Evolutionary conservation across 352 stramenopile species (phyloP).

Genomic region (Phytophthora vignae): DNA sequence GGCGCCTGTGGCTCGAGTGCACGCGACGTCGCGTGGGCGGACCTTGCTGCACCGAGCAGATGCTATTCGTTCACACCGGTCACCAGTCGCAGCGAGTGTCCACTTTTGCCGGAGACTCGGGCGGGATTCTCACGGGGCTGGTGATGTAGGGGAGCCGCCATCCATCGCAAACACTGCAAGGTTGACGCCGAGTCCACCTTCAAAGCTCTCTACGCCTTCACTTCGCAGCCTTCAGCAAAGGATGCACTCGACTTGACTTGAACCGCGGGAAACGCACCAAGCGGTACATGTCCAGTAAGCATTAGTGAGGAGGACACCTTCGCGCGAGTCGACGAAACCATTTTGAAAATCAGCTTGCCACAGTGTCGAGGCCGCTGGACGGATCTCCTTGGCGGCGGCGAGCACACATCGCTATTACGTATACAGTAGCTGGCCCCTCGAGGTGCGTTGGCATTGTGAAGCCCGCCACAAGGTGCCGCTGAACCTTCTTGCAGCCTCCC

Average conservation of each 20-base stretch:
- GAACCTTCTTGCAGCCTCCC: slow-evolving; percentile 15
- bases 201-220: not conserved
- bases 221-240: not conserved
- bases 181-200: not conserved
- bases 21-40: not conserved
- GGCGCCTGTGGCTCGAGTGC: not conserved
- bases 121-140: slow-evolving; percentile 4
- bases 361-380: slow-evolving; percentile 8
- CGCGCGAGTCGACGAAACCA: slow-evolving; percentile 28
- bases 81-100: not conserved
- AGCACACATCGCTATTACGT: not conserved
- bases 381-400: not conserved
- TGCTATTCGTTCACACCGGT: slow-evolving; percentile 22
- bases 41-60: slow-evolving; percentile 9
- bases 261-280: not conserved
- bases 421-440: no score
- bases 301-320: not conserved
- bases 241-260: slow-evolving; percentile 32
- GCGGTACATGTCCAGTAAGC: not conserved
- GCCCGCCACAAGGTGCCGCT: slow-evolving; percentile 12
- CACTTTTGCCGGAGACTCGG: not conserved
- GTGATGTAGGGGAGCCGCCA: slow-evolving; percentile 19
- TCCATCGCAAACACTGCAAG: not conserved
- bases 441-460: not conserved
- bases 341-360: slow-evolving; percentile 29